Conservation (phyloP, 352 stramenopile genomes). For the Peronospora belbahrii region DNA sequence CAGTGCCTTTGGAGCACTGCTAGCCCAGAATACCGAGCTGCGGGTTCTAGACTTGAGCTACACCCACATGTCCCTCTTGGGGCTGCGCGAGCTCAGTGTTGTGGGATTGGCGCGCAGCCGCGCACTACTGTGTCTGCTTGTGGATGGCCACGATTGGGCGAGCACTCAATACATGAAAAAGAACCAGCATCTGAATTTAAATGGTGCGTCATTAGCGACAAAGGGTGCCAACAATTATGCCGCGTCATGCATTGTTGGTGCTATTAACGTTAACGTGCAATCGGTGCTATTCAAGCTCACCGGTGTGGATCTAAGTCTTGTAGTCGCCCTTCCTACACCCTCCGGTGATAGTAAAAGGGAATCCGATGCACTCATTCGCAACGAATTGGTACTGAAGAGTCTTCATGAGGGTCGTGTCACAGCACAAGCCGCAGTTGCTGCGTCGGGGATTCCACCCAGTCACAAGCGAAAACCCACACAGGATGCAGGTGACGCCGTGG, state of each 20-base stretch:
- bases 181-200: constrained; percentile 37
- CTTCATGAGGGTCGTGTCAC: constrained; percentile 30
- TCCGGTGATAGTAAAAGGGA: constrained; percentile 19
- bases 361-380: constrained; percentile 40
- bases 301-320: constrained; percentile 55
- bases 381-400: constrained; percentile 49
- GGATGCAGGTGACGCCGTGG: constrained; percentile 12
- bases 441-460: constrained; percentile 15
- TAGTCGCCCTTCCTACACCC: constrained; percentile 24
- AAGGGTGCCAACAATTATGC: constrained; percentile 68
- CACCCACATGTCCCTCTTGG: constrained; percentile 69
- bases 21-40: constrained; percentile 64
- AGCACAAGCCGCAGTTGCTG: constrained; percentile 2
- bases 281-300: constrained; percentile 73
- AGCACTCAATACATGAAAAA: constrained; percentile 83
- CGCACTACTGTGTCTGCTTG: constrained; percentile 57
- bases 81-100: constrained; percentile 59
- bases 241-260: constrained; percentile 60
- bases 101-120: constrained; percentile 50
- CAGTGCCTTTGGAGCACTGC: constrained; percentile 52
- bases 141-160: constrained; percentile 79
- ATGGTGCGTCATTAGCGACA: constrained; percentile 51
- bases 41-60: constrained; percentile 78
- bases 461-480: constrained; percentile 55
- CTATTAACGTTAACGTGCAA: constrained; percentile 58